phyloP scores from a whole-genome alignment of 495 filamentous ascomycete genomes.

The Tuber melanosporum region DNA sequence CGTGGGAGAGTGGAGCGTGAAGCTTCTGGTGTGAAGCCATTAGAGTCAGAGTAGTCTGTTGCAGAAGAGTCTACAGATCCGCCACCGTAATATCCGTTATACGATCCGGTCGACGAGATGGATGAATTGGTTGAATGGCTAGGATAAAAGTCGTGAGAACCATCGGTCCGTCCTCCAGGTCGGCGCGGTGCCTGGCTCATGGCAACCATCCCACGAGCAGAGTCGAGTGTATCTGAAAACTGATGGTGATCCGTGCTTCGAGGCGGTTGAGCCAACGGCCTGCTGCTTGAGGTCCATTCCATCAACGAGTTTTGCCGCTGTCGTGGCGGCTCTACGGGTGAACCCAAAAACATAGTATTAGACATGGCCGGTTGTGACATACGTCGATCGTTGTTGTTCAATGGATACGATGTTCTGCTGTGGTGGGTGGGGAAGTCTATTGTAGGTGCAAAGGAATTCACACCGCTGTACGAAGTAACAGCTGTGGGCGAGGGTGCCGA shows the following conservation, averaged over 20 bases:
- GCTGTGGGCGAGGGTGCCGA: conserved; percentile 62
- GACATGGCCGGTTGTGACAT: conserved; percentile 86
- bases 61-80: conserved; percentile 83
- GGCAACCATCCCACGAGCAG: conserved; percentile 77
- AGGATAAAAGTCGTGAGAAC: conserved; percentile 86
- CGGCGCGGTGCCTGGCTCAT: conserved; percentile 78
- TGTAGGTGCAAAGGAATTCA: conserved; percentile 58
- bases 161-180: conserved; percentile 51
- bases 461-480: conserved; percentile 53
- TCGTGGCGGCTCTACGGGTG: conserved; percentile 45
- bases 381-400: conserved; percentile 59
- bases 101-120: conserved; percentile 69
- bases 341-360: conserved; percentile 49
- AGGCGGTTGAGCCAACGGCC: conserved; percentile 32
- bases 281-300: conserved; percentile 48
- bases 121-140: conserved; percentile 91
- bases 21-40: conserved; percentile 77
- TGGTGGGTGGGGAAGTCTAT: conserved; percentile 54
- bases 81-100: conserved; percentile 69
- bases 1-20: conserved; percentile 75
- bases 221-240: conserved; percentile 46
- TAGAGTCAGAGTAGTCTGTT: conserved; percentile 84
- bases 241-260: conserved; percentile 39
- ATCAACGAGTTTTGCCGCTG: conserved; percentile 53
- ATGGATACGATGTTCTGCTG: conserved; percentile 50